These are phyloP conservation scores for Sporothrix pallida DNA, from an alignment of 2,329 filamentous ascomycete species.

Conservation along the genomic window DNA sequence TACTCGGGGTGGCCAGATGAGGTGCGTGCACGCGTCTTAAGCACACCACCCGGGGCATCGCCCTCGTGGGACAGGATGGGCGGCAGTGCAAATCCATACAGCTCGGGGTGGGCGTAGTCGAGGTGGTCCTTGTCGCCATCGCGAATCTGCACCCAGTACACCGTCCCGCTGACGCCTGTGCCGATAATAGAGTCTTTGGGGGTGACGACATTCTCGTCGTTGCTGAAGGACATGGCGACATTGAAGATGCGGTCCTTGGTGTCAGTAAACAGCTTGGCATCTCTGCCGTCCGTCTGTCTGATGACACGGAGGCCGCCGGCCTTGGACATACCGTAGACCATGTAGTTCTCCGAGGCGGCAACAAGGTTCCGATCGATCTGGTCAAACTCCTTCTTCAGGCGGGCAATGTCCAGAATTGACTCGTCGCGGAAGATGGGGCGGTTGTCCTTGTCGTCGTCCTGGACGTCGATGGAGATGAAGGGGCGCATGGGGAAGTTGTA, in stretches of 20 bases:
- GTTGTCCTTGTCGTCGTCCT: conserved; percentile 60
- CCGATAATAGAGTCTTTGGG: conserved; percentile 84
- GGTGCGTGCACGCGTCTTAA: conserved; percentile 93
- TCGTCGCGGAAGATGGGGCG: conserved; percentile 75
- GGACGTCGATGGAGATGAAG: conserved; percentile 86
- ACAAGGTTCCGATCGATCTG: conserved; percentile 94
- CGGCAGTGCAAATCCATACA: conserved; percentile 86
- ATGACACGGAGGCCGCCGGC: conserved; percentile 92
- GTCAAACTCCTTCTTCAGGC: conserved; percentile 96
- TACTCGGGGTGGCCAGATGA: conserved; percentile 89
- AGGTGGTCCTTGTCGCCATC: conserved; percentile 79
- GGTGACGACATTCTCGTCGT: conserved; percentile 58
- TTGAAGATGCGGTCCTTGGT: conserved; percentile 95
- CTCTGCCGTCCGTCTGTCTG: conserved; percentile 88
- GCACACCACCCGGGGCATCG: conserved; percentile 85
- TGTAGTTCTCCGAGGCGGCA: conserved; percentile 86
- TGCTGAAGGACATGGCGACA: conserved; percentile 77
- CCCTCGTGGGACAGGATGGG: conserved; percentile 85
- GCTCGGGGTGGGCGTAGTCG: conserved; percentile 78
- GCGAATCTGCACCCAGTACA: conserved; percentile 91
- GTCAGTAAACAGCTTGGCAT: conserved; percentile 89
- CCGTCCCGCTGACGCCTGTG: conserved; percentile 90
- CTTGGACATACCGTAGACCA: conserved; percentile 92
- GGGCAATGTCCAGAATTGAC: conserved; percentile 87
- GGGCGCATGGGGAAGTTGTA: conserved; percentile 97